Percentiles rank a stretch among this genome's conserved stretches.
Conservation (phyloP, 2,329 filamentous ascomycete genomes). For the Fonsecaea nubica region DNA sequence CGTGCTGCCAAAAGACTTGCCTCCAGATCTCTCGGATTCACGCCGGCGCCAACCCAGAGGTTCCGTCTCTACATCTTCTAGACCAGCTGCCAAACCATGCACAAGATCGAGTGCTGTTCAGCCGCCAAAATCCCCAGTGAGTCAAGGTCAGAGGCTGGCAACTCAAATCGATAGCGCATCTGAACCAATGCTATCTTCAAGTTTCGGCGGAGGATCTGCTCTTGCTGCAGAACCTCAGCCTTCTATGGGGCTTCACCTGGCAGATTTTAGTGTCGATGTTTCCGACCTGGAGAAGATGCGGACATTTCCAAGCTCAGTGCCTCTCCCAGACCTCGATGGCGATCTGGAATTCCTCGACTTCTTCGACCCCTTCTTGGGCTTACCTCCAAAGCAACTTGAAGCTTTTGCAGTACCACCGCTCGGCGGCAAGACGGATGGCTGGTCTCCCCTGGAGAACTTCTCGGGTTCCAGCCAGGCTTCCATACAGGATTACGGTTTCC, state of each 20-base stretch:
- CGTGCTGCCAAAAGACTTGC: neutral
- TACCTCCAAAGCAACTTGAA: constrained; percentile 31
- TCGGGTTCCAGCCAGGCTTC: constrained; percentile 30
- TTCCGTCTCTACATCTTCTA: neutral
- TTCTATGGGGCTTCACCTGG: constrained; percentile 20
- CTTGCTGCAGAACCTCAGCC: neutral
- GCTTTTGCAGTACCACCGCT: constrained; percentile 27
- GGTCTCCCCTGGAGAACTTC: constrained; percentile 34
- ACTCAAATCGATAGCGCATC: neutral
- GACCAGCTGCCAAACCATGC: neutral
- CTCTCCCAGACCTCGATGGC: constrained; percentile 31
- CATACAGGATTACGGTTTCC: constrained; percentile 32
- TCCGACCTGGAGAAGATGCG: constrained; percentile 33
- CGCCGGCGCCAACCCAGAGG: neutral
- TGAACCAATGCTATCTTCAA: neutral
- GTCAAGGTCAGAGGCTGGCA: neutral
- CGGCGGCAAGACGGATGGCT: constrained; percentile 25
- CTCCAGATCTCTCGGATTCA: neutral
- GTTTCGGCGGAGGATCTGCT: neutral
- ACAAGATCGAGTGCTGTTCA: neutral
- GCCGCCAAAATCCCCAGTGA: neutral
- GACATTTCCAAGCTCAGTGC: constrained; percentile 31
- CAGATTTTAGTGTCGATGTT: constrained; percentile 25
- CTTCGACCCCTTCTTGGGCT: constrained; percentile 33
- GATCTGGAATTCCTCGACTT: constrained; percentile 35